Conservation (phyloP, 2,329 filamentous ascomycete genomes). For the Dothidotthia symphoricarpi region DNA sequence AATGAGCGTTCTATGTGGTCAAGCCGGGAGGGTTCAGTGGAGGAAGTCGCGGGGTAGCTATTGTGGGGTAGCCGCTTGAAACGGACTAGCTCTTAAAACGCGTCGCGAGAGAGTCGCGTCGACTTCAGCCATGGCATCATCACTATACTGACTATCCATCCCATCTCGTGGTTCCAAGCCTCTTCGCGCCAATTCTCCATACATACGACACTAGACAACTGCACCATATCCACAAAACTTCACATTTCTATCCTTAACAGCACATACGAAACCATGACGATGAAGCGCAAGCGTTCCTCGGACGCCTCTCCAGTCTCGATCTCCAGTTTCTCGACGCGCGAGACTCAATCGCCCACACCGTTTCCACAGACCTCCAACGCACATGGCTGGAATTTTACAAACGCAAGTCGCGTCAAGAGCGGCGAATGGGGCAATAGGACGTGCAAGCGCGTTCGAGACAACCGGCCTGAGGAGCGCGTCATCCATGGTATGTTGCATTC, state of each 20-base stretch:
- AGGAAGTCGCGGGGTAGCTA: conserved; percentile 7
- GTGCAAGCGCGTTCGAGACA: conserved; percentile 58
- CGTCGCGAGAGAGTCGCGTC: too few species aligned
- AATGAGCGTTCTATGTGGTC: too few species aligned
- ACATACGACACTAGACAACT: too few species aligned
- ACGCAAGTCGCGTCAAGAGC: conserved; percentile 25
- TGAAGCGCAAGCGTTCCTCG: conserved; percentile 59
- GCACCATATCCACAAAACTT: conserved; percentile 1
- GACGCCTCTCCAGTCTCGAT: conserved; percentile 48
- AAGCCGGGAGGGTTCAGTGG: conserved; percentile 1
- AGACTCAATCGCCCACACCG: conserved; percentile 29
- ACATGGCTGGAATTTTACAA: conserved; percentile 28
- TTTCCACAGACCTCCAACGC: conserved; percentile 17
- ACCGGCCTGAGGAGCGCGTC: conserved; percentile 55
- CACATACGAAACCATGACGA: conserved; percentile 45
- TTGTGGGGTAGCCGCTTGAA: conserved; percentile 16
- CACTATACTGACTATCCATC: background rate
- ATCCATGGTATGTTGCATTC: conserved; percentile 51
- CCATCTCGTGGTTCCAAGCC: conserved; percentile 23
- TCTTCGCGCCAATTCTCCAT: background rate
- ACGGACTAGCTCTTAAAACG: too few species aligned
- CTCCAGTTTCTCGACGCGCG: conserved; percentile 39
- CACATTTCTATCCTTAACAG: background rate
- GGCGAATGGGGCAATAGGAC: conserved; percentile 56
- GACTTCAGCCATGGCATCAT: background rate